Evolutionary conservation across 495 filamentous ascomycete species (phyloP).

Genomic region (Terfezia boudieri): DNA sequence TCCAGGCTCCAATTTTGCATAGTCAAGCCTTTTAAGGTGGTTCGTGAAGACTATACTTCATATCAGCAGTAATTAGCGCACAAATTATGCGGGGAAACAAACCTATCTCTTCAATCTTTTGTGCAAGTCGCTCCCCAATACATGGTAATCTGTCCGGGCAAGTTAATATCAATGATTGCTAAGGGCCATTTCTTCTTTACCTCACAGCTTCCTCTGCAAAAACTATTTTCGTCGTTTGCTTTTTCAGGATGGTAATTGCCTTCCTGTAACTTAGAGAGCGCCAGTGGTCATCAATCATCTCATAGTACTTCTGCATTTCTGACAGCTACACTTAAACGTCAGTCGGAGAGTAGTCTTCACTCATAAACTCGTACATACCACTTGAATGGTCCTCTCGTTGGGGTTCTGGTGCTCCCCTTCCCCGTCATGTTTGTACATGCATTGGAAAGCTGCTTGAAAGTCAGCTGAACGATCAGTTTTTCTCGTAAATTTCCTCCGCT

Average conservation of each 20-base stretch:
- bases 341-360: not conserved
- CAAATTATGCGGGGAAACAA: not conserved
- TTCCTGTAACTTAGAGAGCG: conserved; percentile 57
- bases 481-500: conserved; percentile 1
- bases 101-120: conserved; percentile 82
- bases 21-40: conserved; percentile 48
- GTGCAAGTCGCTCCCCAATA: conserved; percentile 55
- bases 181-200: too few species aligned
- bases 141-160: conserved; percentile 29
- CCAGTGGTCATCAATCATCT: conserved; percentile 55
- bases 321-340: not conserved
- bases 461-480: conserved; percentile 2
- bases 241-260: conserved; percentile 48
- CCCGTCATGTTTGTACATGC: conserved; percentile 40
- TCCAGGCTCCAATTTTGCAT: conserved; percentile 37
- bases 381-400: conserved; percentile 37
- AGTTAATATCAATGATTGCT: too few species aligned
- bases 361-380: not conserved
- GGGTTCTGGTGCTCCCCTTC: conserved; percentile 26
- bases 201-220: conserved; percentile 44
- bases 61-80: not conserved
- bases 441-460: conserved; percentile 30
- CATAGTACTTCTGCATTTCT: conserved; percentile 67
- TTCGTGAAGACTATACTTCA: conserved; percentile 32
- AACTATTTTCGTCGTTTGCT: conserved; percentile 40